Evolutionary conservation across 2,329 filamentous ascomycete species (phyloP), one percentile per base, ranked within the genome.

Genomic region (Pyrenochaeta sp.): DNA sequence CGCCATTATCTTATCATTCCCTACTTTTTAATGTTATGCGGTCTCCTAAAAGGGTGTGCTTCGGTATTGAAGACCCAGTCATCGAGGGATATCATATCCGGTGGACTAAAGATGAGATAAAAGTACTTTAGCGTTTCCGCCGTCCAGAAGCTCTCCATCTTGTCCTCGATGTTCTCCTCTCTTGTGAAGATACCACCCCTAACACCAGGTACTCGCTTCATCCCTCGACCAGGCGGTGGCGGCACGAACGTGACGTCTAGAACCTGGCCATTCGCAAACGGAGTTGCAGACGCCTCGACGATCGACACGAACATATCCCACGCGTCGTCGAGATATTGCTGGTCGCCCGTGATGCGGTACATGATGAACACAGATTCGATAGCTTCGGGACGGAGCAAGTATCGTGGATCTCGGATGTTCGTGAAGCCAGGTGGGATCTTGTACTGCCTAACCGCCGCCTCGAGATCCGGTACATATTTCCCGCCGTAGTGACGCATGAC

Each of bases 351-450:
- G 57, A 86, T 84, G 39, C 85, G 83, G 66, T 87, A 86, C 71
- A 87, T 77, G 64, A 87, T 79, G 72, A 87, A 88, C 8, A 88
- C 81, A 1, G 81, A 84, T 66, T 88, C 86, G 57, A 88, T 85
- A 1, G 85, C 85, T 73, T 88, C 86, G 0, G 86, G 82, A 3
- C 82, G 75, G 2, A 84, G 74, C 8, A 82, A 75, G 59, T 83
- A 83, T 1, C 79, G 72, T 39, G 72, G 68, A 56, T 83, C 80
- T 3, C 65, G 62, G 42, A 82, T 71, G 7, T 65, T 58, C 0
- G 75, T 77, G 61, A 82, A 81, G 22, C 80, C 81, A 36, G 67
- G 68, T 0, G 76, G 77, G 0, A 81, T 67, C 7, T 59, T 62
- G 28, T 68, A 56, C 40, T 71, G 56, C 13, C 51, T 28, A 1